Conservation (phyloP, 192 early-diverging fungal genomes). For the Podila clonocystis region DNA sequence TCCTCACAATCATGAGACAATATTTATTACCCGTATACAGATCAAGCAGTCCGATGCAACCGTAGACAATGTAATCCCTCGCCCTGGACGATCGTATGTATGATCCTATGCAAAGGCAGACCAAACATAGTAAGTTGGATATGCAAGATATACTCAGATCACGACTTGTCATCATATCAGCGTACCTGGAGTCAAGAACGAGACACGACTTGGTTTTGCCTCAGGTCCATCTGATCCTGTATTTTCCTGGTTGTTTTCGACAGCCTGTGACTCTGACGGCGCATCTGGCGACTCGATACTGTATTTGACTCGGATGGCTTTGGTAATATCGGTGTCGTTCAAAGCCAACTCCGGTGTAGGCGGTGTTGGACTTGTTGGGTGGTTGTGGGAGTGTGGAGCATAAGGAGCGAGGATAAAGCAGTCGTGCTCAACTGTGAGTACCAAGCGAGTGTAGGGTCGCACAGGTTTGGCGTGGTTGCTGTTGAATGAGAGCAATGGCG, state of each 20-base stretch:
- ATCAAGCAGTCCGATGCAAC: constrained; percentile 38
- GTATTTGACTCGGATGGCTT: background rate
- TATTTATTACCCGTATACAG: constrained; percentile 30
- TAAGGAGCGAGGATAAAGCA: constrained; percentile 30
- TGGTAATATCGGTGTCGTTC: background rate
- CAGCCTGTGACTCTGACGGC: background rate
- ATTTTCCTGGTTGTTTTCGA: too few species aligned
- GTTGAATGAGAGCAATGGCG: background rate
- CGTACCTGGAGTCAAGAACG: background rate
- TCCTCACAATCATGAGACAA: too few species aligned
- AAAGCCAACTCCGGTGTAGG: background rate
- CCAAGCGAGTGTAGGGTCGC: constrained; percentile 27
- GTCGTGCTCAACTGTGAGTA: constrained; percentile 37
- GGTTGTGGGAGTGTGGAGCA: background rate
- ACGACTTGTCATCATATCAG: too few species aligned
- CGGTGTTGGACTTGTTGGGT: background rate
- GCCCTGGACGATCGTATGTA: constrained; percentile 21
- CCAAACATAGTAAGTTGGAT: too few species aligned
- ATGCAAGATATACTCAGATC: too few species aligned
- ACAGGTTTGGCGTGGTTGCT: constrained; percentile 2
- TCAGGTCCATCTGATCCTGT: background rate
- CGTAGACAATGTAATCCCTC: constrained; percentile 40
- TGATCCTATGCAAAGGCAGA: constrained; percentile 4
- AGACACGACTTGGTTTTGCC: background rate
- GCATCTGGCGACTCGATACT: background rate